Conservation (phyloP, 2,329 filamentous ascomycete genomes). For the Periconia digitata region DNA sequence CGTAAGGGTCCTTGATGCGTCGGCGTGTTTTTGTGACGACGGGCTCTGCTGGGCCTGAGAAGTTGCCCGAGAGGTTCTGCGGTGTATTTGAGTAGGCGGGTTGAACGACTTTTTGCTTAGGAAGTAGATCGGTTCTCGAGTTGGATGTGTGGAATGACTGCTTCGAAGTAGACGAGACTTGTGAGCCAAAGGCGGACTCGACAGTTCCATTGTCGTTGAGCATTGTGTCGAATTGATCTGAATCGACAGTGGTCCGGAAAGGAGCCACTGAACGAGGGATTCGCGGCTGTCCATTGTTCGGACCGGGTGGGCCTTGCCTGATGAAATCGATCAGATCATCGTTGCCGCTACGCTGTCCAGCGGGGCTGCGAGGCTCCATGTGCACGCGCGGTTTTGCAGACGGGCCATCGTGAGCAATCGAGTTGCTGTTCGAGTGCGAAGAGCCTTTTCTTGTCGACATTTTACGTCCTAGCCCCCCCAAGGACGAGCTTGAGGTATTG, state of each 20-base stretch:
- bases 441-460: constrained; percentile 22
- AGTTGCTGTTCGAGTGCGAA: constrained; percentile 18
- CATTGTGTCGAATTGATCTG: constrained; percentile 66
- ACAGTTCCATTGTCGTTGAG: constrained; percentile 34
- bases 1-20: constrained; percentile 84
- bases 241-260: constrained; percentile 83
- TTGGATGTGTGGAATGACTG: constrained; percentile 64
- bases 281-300: constrained; percentile 61
- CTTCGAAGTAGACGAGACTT: constrained; percentile 39
- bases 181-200: constrained; percentile 39
- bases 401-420: constrained; percentile 19
- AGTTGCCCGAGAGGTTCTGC: constrained; percentile 36
- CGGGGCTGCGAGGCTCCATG: constrained; percentile 65
- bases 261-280: constrained; percentile 83
- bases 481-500: constrained; percentile 25
- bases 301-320: constrained; percentile 74
- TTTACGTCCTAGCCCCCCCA: constrained; percentile 29
- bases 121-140: constrained; percentile 71
- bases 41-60: constrained; percentile 44
- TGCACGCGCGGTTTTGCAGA: constrained; percentile 31
- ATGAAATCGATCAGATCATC: constrained; percentile 96
- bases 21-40: constrained; percentile 73
- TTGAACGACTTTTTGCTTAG: constrained; percentile 33
- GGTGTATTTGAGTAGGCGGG: constrained; percentile 41
- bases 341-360: constrained; percentile 65